Percentiles rank a stretch among this genome's conserved stretches.
Conservation (phyloP, 2,329 filamentous ascomycete genomes). For the Neospermospora avenae region DNA sequence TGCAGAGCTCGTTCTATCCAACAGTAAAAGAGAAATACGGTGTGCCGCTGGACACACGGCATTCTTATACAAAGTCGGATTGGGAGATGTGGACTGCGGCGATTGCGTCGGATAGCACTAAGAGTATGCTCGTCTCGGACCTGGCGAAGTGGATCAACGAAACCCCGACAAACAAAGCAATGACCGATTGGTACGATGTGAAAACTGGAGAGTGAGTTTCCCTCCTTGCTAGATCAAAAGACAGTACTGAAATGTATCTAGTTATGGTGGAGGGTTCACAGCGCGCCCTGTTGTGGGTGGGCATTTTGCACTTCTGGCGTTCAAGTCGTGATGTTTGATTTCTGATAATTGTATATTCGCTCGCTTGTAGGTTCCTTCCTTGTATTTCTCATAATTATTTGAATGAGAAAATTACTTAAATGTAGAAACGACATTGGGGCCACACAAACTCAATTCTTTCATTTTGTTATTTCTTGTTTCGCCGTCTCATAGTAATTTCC, state of each 20-base stretch:
- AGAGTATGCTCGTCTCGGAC: slow-evolving; percentile 62
- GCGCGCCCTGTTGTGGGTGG: slow-evolving; percentile 77
- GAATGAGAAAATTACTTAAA: too few relatives aligned
- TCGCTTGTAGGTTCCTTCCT: too few relatives aligned
- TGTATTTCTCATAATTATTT: too few relatives aligned
- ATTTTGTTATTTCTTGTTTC: too few relatives aligned
- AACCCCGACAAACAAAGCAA: slow-evolving; percentile 65
- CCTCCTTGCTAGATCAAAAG: not conserved
- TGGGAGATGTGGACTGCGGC: slow-evolving; percentile 79
- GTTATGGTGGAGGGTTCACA: slow-evolving; percentile 50
- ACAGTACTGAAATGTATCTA: not conserved
- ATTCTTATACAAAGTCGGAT: slow-evolving; percentile 80
- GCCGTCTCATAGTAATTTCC: too few relatives aligned
- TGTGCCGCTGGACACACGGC: slow-evolving; percentile 77
- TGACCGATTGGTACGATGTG: slow-evolving; percentile 77
- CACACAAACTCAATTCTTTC: too few relatives aligned
- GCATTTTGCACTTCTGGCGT: slow-evolving; percentile 72
- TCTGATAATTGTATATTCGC: not conserved
- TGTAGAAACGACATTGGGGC: too few relatives aligned
- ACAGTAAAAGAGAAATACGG: slow-evolving; percentile 71
- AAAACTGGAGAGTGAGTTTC: slow-evolving; percentile 61
- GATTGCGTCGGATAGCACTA: slow-evolving; percentile 59
- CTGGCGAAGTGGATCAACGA: slow-evolving; percentile 73
- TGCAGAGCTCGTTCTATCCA: slow-evolving; percentile 74
- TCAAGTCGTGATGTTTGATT: not conserved